Percentiles rank a stretch among this genome's conserved stretches.
Conservation (phyloP, 177 flowering plant genomes). For the Telopea speciosissima region DNA sequence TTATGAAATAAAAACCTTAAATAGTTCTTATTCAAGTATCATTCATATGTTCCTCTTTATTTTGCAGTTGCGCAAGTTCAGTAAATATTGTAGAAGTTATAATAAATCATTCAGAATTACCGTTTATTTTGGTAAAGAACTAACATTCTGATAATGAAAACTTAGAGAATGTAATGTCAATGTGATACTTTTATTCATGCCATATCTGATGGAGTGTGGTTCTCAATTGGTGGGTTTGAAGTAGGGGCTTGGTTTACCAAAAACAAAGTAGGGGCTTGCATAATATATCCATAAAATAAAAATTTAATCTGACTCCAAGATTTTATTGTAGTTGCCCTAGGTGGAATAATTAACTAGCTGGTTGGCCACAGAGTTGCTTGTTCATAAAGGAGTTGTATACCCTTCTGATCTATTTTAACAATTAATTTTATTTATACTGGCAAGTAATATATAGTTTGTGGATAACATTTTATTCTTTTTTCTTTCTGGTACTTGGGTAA, state of each 20-base stretch:
- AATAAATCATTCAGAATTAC: conserved; percentile 35
- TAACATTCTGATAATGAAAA: neutral
- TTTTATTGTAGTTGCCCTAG: too few relatives aligned
- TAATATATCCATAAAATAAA: neutral
- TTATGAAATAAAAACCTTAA: neutral
- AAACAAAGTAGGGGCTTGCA: too few relatives aligned
- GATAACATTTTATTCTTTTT: too few relatives aligned
- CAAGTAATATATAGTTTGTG: neutral
- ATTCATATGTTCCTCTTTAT: neutral
- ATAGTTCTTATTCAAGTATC: neutral
- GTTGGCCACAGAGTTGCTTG: too few relatives aligned
- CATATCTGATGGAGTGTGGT: neutral
- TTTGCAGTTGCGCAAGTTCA: conserved; percentile 81
- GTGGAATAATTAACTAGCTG: too few relatives aligned
- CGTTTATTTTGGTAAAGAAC: too few relatives aligned
- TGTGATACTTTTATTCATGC: neutral
- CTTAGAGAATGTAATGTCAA: neutral
- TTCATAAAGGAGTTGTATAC: too few relatives aligned
- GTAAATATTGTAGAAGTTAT: conserved; percentile 97
- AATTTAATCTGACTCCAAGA: too few relatives aligned
- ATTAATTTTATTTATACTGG: neutral
- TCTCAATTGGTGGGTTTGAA: neutral
- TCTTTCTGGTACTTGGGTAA: too few relatives aligned
- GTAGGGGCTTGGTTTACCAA: too few relatives aligned
- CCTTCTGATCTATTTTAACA: neutral